These are phyloP conservation scores for Komagataella ulmi DNA, from an alignment of 805 yeast species.

Conservation along the genomic window DNA sequence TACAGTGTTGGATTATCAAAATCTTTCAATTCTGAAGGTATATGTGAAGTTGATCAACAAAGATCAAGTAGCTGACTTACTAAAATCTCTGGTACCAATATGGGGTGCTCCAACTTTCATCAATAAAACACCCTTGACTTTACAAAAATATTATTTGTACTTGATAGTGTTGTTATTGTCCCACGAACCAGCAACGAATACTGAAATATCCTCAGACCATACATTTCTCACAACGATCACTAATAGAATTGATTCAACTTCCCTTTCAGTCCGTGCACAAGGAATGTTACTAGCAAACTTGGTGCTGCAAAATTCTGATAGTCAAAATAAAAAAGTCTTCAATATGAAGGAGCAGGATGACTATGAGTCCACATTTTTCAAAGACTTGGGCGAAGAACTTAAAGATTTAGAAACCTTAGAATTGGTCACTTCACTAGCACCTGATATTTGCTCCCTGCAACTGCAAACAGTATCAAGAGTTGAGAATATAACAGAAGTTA, in stretches of 20 bases:
- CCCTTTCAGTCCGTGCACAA: slow-evolving; percentile 28
- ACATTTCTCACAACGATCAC: slow-evolving; percentile 39
- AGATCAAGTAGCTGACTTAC: neutral
- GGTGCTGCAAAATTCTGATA: slow-evolving; percentile 20
- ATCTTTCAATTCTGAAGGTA: neutral
- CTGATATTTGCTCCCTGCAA: neutral
- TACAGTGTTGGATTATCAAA: neutral
- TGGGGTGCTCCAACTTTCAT: slow-evolving; percentile 5
- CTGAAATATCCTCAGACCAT: slow-evolving; percentile 20
- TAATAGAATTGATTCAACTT: slow-evolving; percentile 35
- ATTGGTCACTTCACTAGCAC: neutral
- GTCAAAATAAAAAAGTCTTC: slow-evolving; percentile 17
- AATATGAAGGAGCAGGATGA: slow-evolving; percentile 10
- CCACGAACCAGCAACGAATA: slow-evolving; percentile 9
- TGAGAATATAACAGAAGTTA: neutral
- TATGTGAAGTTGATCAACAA: neutral
- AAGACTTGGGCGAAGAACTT: slow-evolving; percentile 1
- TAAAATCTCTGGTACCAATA: neutral
- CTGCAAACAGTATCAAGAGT: neutral
- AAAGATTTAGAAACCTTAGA: neutral
- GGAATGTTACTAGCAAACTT: slow-evolving; percentile 49
- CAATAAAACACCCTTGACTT: slow-evolving; percentile 18
- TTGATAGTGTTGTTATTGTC: slow-evolving; percentile 25
- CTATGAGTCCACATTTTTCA: slow-evolving; percentile 5
- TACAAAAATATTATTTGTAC: slow-evolving; percentile 37